phyloP scores from a whole-genome alignment of 495 filamentous ascomycete species.

The Bryoglossum gracile region DNA sequence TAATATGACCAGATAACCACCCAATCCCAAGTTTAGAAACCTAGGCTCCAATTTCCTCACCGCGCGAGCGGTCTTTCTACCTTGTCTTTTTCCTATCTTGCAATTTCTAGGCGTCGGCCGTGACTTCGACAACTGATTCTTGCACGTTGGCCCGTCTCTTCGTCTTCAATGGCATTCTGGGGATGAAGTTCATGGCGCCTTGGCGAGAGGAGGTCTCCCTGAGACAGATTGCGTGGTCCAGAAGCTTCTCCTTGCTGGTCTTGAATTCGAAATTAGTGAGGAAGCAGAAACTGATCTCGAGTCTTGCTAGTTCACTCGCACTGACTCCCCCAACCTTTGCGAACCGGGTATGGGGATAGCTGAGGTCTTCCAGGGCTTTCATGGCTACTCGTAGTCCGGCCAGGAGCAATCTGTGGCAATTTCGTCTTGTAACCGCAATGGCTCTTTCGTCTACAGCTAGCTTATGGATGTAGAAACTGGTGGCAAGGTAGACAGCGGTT shows the following conservation, averaged over 20 bases:
- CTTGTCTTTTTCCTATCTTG: neutral
- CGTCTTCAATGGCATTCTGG: conserved; percentile 20
- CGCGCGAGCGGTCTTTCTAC: conserved; percentile 4
- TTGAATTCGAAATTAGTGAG: conserved; percentile 73
- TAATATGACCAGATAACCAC: too few relatives aligned
- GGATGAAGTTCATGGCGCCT: conserved; percentile 24
- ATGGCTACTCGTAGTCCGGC: conserved; percentile 80
- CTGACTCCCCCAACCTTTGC: conserved; percentile 86
- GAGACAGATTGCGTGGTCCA: conserved; percentile 33
- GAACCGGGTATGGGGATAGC: conserved; percentile 75
- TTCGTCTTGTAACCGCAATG: conserved; percentile 68
- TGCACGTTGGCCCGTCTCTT: conserved; percentile 20
- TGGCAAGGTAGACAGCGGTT: conserved; percentile 91
- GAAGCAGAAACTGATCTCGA: conserved; percentile 92
- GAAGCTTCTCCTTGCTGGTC: conserved; percentile 57
- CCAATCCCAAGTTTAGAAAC: neutral
- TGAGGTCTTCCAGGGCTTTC: conserved; percentile 87
- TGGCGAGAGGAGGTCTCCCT: conserved; percentile 23
- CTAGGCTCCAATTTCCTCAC: neutral
- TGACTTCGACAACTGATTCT: conserved; percentile 15
- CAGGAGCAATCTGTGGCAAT: conserved; percentile 80
- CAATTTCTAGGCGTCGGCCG: conserved; percentile 19
- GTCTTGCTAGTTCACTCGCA: conserved; percentile 63
- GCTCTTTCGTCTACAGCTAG: conserved; percentile 67
- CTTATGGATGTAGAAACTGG: conserved; percentile 80